phyloP scores from a whole-genome alignment of 305 asterid species.

The Fraxinus nigra region DNA sequence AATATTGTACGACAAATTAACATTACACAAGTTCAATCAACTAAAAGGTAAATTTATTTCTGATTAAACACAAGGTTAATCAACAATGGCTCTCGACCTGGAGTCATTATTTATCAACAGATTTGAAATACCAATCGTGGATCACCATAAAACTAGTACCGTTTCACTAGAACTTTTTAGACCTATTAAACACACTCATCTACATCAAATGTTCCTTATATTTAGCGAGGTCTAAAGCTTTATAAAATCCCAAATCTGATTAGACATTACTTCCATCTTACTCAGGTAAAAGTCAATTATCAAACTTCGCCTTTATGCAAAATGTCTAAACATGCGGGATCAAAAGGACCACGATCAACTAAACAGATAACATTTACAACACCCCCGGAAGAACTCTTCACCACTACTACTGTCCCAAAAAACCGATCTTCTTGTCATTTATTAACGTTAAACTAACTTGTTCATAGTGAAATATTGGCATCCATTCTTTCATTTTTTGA shows the following conservation, averaged over 20 bases:
- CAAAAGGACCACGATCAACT: constrained; percentile 14
- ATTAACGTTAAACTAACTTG: background rate
- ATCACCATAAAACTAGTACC: background rate
- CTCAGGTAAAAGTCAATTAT: constrained; percentile 3
- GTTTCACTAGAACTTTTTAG: background rate
- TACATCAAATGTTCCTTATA: background rate
- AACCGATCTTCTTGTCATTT: background rate
- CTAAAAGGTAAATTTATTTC: background rate
- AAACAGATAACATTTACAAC: background rate
- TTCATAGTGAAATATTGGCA: background rate
- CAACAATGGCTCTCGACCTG: background rate
- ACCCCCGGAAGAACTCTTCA: background rate
- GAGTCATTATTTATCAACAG: constrained; percentile 10
- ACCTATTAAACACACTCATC: background rate
- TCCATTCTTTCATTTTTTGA: background rate
- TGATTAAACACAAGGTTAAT: background rate
- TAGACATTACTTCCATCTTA: constrained; percentile 3
- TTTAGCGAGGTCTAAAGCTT: background rate
- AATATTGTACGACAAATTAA: constrained; percentile 5
- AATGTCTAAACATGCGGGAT: background rate
- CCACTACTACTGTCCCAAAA: background rate
- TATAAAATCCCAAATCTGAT: constrained; percentile 3
- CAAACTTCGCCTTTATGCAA: background rate
- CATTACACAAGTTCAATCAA: constrained; percentile 6
- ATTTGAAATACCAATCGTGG: constrained; percentile 9